Evolutionary conservation across 495 filamentous ascomycete species (phyloP), one percentile per base, ranked within the genome.

Genomic region (Aspergillus asperescens): DNA sequence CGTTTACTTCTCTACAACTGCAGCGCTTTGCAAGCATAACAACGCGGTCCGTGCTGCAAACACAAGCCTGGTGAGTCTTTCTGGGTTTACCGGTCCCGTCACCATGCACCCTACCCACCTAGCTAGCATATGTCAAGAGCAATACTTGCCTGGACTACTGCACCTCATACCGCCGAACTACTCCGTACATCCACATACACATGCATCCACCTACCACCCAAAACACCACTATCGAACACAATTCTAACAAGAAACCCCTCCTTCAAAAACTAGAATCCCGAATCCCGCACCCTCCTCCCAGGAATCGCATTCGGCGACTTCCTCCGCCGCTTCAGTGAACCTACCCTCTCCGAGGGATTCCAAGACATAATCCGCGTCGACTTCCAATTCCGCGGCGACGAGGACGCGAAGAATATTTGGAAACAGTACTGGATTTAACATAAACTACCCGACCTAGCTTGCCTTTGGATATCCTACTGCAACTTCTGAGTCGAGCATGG

Each of bases 1-100:
- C 60, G 69, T 96, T 4, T 85, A 88, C 59, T 95, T 98, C 69
- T 87, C 85, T 41, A 81, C 89, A 13, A 68, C 81, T 1, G 61
- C 81, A 8, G 77, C 79, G 31, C 58, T 97, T 4, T 96, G 90
- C 68, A 80, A 87, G 63, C 93, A 98, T 68, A 97, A 98, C 62
- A 87, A 93, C 62, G 82, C 82, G 0, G 89, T 94, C 25, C 79
- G 93, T 57, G 83, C 89, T 0, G 70, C 92, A 45, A 89, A 88
- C 61, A 63, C 64, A 53, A 61, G 57, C 42, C 53, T 74, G 52
- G 69, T 72, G 45, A 16, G 61, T 56, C 32, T 10, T 6, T 2
- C 24, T 7, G 25, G 41, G n/a, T 48, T 45, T 35, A n/a, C n/a
- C n/a, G n/a, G n/a, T 15, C 23, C 9, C n/a, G 23, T 29, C 28